Conservation (phyloP, 73 alveolate genomes). For the Uronychia binucleata region DNA sequence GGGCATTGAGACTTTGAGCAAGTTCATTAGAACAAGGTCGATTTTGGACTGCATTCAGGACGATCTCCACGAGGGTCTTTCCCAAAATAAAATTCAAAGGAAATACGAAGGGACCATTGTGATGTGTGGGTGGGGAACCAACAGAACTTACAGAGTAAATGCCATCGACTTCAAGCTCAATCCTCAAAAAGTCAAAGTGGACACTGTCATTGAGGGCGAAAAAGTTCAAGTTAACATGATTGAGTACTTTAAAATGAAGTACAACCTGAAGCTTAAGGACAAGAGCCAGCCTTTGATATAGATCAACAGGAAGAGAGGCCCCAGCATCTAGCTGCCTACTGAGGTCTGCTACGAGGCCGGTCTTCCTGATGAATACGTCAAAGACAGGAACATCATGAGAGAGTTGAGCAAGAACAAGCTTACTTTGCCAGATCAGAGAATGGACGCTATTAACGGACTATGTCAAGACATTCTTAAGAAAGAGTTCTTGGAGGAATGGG, state of each 20-base stretch:
- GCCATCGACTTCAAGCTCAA: slow-evolving; percentile 43
- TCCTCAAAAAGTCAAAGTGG: slow-evolving; percentile 8
- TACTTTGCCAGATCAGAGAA: slow-evolving; percentile 34
- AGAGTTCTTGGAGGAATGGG: slow-evolving; percentile 43
- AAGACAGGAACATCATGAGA: slow-evolving; percentile 41
- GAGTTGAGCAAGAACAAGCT: slow-evolving; percentile 16
- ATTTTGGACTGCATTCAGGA: slow-evolving; percentile 34
- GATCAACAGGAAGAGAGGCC: slow-evolving; percentile 28
- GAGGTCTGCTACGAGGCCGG: slow-evolving; percentile 52
- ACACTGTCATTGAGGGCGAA: neutral
- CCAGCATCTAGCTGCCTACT: slow-evolving; percentile 46
- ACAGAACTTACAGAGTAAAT: slow-evolving; percentile 54
- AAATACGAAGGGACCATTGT: slow-evolving; percentile 23
- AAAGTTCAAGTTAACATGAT: slow-evolving; percentile 22
- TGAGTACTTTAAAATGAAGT: slow-evolving; percentile 36
- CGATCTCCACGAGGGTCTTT: slow-evolving; percentile 9
- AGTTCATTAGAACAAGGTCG: slow-evolving; percentile 55
- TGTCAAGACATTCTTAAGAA: slow-evolving; percentile 6
- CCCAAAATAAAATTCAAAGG: slow-evolving; percentile 11
- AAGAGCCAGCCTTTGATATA: slow-evolving; percentile 50
- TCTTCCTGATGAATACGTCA: slow-evolving; percentile 39
- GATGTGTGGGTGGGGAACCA: slow-evolving; percentile 58
- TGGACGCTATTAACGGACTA: slow-evolving; percentile 19
- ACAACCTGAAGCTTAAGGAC: slow-evolving; percentile 46
- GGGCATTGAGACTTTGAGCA: slow-evolving; percentile 56